Base-by-base conservation (phyloP, 352 stramenopile genomes). In the Globisporangium middletonii region DNA sequence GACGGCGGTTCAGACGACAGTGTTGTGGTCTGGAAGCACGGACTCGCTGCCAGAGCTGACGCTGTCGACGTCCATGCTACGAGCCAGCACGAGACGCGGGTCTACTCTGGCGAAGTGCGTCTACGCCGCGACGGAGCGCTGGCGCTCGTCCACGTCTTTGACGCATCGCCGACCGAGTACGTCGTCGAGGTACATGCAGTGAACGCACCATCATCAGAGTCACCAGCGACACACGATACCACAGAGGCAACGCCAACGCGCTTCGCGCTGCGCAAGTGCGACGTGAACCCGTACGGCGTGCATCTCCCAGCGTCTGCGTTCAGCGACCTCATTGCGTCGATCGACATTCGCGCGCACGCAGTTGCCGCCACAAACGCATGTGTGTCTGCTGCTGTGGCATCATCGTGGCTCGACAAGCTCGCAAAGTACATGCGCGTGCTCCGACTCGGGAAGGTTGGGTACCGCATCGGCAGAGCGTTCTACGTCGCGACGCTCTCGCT, bases 241-340 rank as follows among this genome's bases (percentile, higher is more conserved):
- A 13, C 13, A 23, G 15, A 19, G 2, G 12, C 28, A 5, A 18
- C 16, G 0, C 18, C 18, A 18, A 65, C 43, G 41, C 54, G 50
- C 19, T 37, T 64, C 19, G 41, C 65, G 7, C 35, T 88, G 13
- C 26, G 66, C n/a, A 88, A 88, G 51, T 57, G 55, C 4, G 27
- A 64, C 3, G 58, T 88, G 18, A 88, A 84, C 58, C 75, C 78
- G 13, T 86, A 86, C 47, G 47, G 46, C 12, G 59, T 84, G 12
- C 57, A 53, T 26, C 62, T 88, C 35, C 76, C 78, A 4, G 38
- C 62, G 0, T 77, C 72, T 0, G 77, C 65, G 15, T 86, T 79
- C 51, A 53, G 64, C 3, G 75, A 86, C 45, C 55, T 88, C 18
- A n/a, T 71, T 30, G 28, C 46, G 44, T 79, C 54, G 46, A 65